These are phyloP conservation scores for Cercophora scortea DNA, from an alignment of 495 filamentous ascomycete genomes.

Conservation along the genomic window DNA sequence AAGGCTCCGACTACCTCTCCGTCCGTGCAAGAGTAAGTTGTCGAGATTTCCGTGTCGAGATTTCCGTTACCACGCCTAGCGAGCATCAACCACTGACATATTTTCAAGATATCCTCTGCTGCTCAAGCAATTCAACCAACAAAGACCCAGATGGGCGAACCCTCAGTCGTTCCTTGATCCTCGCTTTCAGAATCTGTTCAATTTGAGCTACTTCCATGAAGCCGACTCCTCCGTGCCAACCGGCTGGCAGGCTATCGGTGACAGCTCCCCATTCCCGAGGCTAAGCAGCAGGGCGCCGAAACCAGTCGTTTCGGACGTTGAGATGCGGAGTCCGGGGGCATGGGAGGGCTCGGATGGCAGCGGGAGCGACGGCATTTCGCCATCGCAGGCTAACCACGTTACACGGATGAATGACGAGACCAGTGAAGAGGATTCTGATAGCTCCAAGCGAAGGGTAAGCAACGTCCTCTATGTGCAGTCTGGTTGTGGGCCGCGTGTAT, in stretches of 20 bases:
- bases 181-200: slow-evolving; percentile 60
- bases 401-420: slow-evolving; percentile 48
- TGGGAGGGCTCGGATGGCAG: slow-evolving; percentile 34
- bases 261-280: slow-evolving; percentile 46
- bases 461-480: not conserved
- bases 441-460: slow-evolving; percentile 24
- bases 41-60: too few species aligned
- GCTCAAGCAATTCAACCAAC: slow-evolving; percentile 23
- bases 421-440: slow-evolving; percentile 37
- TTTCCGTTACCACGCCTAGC: not conserved
- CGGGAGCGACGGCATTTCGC: slow-evolving; percentile 24
- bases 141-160: slow-evolving; percentile 37
- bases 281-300: slow-evolving; percentile 46
- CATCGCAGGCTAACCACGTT: slow-evolving; percentile 6
- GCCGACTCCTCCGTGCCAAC: slow-evolving; percentile 46
- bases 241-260: slow-evolving; percentile 53
- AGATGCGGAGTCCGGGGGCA: slow-evolving; percentile 22
- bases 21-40: slow-evolving; percentile 13
- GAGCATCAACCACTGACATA: not conserved
- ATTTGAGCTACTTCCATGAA: slow-evolving; percentile 52
- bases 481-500: not conserved
- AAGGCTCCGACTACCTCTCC: slow-evolving; percentile 14
- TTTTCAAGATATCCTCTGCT: slow-evolving; percentile 14
- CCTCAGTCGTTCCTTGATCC: slow-evolving; percentile 40
- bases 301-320: slow-evolving; percentile 20